Base-by-base conservation (phyloP, 768 basidiomycete species). In the Boletus fagicola region DNA sequence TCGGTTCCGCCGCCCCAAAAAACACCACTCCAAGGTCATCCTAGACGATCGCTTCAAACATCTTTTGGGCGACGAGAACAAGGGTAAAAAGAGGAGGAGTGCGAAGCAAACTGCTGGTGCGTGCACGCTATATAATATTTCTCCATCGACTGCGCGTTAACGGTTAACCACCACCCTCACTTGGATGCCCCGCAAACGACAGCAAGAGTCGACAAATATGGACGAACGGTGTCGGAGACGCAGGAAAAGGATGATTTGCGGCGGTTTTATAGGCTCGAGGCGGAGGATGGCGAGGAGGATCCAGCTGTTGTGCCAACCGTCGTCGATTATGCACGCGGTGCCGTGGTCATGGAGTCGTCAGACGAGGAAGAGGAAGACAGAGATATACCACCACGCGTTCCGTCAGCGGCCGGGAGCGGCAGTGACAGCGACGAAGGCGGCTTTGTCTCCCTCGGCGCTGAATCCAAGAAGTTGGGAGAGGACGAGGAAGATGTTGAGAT, bases 21-120 rank as follows among this genome's bases (percentile, higher is more conserved):
- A 87, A 72, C 84, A 87, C 36, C 77, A 85, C 56, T 77, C 83
- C 62, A 97, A 94, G 73, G 87, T 97, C 51, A 83, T 89, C 52
- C 82, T 98, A 38, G 97, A 99, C 70, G 87, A 94, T 12, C 86
- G 97, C 24, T 99, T 98, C 81, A 92, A 88, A 71, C 76, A 80
- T 53, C 80, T 97, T 20, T 84, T 98, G 44, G 76, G 80, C 56
- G 74, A 77, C 15, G 76, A 72, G 54, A 77, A 78, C 56, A 68
- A 65, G 43, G 75, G 69, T 49, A 53, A 69, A 62, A 78, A 79
- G 68, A 53, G 49, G 30, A 69, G 65, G 58, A 77, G 77, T 64
- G 13, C 30, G 4, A 70, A 67, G 53, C 65, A 68, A 59, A 72
- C 74, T 55, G 11, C 52, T 0, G 54, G 65, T 63, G 43, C 61